These are phyloP conservation scores for Poa annua DNA, from an alignment of 176 grass and related monocot species.

Conservation along the genomic window DNA sequence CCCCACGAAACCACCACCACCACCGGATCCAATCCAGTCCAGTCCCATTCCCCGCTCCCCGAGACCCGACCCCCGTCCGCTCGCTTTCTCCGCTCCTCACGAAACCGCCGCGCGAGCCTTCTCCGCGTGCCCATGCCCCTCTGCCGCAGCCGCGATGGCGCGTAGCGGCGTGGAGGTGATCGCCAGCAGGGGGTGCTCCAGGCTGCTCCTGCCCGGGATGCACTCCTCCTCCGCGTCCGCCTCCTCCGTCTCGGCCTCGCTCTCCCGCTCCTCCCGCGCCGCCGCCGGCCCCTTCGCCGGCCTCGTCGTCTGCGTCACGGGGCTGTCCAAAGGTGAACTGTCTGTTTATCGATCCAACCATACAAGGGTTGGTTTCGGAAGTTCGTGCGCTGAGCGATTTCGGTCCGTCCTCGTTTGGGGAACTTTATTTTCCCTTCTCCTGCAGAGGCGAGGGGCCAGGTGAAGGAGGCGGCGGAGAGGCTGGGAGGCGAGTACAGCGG, in stretches of 20 bases:
- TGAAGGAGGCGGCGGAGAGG: conserved; percentile 87
- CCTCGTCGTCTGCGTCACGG: conserved; percentile 88
- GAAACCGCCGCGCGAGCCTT: conserved; percentile 21
- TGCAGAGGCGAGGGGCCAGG: conserved; percentile 90
- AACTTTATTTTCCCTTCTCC: not conserved
- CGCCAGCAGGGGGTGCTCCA: conserved; percentile 79
- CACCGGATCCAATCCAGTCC: conserved; percentile 43
- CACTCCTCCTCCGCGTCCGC: conserved; percentile 53
- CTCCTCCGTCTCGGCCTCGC: conserved; percentile 47
- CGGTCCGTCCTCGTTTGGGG: conserved; percentile 1
- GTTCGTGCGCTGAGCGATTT: not conserved
- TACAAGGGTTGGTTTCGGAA: not conserved
- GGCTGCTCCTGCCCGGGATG: conserved; percentile 66
- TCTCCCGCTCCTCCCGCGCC: conserved; percentile 19
- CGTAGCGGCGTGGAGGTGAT: conserved; percentile 76
- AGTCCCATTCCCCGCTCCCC: conserved; percentile 2
- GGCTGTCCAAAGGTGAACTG: conserved; percentile 84
- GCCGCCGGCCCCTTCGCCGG: conserved; percentile 77
- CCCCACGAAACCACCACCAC: conserved; percentile 47
- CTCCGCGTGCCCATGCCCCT: not conserved
- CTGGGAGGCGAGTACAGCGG: conserved; percentile 92
- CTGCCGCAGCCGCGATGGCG: conserved; percentile 48
- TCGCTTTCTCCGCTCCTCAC: conserved; percentile 33
- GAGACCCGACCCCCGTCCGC: not conserved
- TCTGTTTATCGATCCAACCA: not conserved